A percentile compares a stretch with the other conserved stretches of the same genome.
phyloP scores from a whole-genome alignment of 805 yeast species.

The Allodekkera sacchari region DNA sequence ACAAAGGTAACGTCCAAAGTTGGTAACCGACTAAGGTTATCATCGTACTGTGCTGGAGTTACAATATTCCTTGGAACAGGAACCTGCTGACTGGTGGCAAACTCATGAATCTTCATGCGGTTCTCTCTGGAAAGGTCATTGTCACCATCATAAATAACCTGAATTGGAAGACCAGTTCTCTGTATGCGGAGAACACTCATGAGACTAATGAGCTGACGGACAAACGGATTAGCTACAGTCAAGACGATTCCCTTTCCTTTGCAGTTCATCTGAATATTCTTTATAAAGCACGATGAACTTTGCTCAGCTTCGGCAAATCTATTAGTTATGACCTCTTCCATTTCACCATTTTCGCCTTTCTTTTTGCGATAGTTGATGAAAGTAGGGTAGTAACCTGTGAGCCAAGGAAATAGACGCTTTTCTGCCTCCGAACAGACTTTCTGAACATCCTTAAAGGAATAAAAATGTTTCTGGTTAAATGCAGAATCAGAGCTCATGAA shows the following conservation, averaged over 20 bases:
- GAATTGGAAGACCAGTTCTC: slow-evolving; percentile 41
- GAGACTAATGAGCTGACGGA: slow-evolving; percentile 39
- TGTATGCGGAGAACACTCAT: slow-evolving; percentile 41
- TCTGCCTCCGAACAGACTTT: slow-evolving; percentile 11
- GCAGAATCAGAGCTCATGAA: no score
- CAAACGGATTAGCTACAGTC: slow-evolving; percentile 37
- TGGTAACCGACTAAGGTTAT: slow-evolving; percentile 10
- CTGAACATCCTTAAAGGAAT: slow-evolving; percentile 4
- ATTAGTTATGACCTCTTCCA: slow-evolving; percentile 2
- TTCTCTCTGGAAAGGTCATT: slow-evolving; percentile 28
- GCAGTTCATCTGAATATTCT: slow-evolving; percentile 19
- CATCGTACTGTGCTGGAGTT: slow-evolving; percentile 8
- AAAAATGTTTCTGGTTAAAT: no score
- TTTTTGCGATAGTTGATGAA: slow-evolving; percentile 27
- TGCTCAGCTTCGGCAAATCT: slow-evolving; percentile 1
- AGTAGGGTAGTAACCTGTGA: slow-evolving; percentile 29
- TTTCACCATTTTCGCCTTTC: no score
- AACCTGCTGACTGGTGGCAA: slow-evolving; percentile 26
- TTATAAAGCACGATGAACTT: slow-evolving; percentile 18
- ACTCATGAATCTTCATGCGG: slow-evolving; percentile 25
- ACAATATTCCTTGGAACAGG: slow-evolving; percentile 12
- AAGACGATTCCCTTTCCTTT: slow-evolving; percentile 48
- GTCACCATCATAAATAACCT: slow-evolving; percentile 31
- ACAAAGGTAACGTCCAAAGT: slow-evolving; percentile 25
- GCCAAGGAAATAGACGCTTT: slow-evolving; percentile 32